A percentile compares a stretch with the other conserved stretches of the same genome.
Conservation (phyloP, 2,329 filamentous ascomycete genomes). For the Claviceps sorghi region DNA sequence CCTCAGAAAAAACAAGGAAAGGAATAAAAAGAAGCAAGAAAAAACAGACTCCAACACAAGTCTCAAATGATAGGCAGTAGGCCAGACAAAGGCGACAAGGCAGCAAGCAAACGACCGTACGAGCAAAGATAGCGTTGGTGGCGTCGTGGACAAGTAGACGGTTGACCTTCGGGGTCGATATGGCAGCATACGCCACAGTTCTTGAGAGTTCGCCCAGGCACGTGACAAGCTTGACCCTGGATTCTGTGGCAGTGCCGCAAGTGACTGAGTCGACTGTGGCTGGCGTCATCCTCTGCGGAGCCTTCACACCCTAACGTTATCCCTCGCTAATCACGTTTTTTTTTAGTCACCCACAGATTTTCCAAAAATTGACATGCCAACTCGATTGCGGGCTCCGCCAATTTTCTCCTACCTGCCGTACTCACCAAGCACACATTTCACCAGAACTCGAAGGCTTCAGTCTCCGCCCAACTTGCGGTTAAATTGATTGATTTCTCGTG, state of each 20-base stretch:
- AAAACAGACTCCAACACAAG: not conserved
- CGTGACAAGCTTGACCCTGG: not conserved
- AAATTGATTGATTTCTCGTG: slow-evolving; percentile 99
- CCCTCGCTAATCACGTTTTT: slow-evolving; percentile 14
- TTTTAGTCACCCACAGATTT: slow-evolving; percentile 21
- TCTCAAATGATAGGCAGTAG: not conserved
- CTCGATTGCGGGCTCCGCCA: slow-evolving; percentile 11
- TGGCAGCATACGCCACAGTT: slow-evolving; percentile 1
- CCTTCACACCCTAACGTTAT: slow-evolving; percentile 12
- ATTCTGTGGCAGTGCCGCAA: slow-evolving; percentile 4
- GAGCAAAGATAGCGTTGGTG: not conserved
- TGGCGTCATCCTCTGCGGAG: not conserved
- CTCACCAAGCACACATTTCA: slow-evolving; percentile 17
- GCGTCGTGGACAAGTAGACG: not conserved
- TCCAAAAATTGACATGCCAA: slow-evolving; percentile 15
- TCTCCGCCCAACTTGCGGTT: slow-evolving; percentile 97
- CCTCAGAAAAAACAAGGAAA: too few relatives aligned
- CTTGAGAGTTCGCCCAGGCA: not conserved
- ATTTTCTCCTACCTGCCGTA: slow-evolving; percentile 14
- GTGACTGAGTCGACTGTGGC: not conserved
- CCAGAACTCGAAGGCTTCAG: slow-evolving; percentile 91
- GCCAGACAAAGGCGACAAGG: not conserved
- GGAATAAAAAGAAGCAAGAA: not conserved
- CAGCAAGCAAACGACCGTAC: not conserved
- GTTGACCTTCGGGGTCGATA: not conserved